Conservation (phyloP, 805 yeast genomes). For the Ogataea henricii region DNA sequence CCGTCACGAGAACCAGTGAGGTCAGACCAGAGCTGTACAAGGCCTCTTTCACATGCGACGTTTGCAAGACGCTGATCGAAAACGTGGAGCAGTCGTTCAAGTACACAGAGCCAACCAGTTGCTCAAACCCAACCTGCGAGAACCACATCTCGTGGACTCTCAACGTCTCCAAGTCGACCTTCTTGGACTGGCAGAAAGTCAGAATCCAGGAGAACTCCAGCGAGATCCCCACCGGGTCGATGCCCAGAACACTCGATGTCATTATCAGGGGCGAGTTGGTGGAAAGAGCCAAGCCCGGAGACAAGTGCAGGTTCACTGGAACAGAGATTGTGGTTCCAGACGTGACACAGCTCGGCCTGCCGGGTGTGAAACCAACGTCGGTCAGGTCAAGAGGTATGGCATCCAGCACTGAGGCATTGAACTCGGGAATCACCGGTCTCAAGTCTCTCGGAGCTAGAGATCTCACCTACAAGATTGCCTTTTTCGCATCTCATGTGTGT, state of each 20-base stretch:
- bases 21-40: constrained; percentile 91
- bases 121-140: constrained; percentile 85
- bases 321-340: constrained; percentile 95
- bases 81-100: constrained; percentile 91
- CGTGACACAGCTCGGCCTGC: constrained; percentile 88
- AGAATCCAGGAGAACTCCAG: constrained; percentile 94
- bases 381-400: constrained; percentile 57
- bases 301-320: constrained; percentile 90
- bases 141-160: constrained; percentile 86
- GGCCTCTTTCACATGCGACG: constrained; percentile 87
- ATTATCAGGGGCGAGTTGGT: constrained; percentile 92
- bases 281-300: constrained; percentile 97
- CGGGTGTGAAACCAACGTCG: constrained; percentile 89
- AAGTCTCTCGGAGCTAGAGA: constrained; percentile 92
- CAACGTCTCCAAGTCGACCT: constrained; percentile 79
- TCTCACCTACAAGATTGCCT: constrained; percentile 87
- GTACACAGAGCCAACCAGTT: constrained; percentile 91
- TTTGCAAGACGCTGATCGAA: constrained; percentile 81
- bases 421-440: constrained; percentile 86
- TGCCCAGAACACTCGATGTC: constrained; percentile 96
- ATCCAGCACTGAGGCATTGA: constrained; percentile 62
- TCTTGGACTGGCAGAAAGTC: constrained; percentile 95
- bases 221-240: constrained; percentile 97
- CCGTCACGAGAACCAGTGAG: constrained; percentile 94
- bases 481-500: constrained; percentile 86